Percentiles rank a stretch among this genome's conserved stretches.
Evolutionary conservation across 2,329 filamentous ascomycete genomes (phyloP).

Genomic region (Paraphaeosphaeria sporulosa): DNA sequence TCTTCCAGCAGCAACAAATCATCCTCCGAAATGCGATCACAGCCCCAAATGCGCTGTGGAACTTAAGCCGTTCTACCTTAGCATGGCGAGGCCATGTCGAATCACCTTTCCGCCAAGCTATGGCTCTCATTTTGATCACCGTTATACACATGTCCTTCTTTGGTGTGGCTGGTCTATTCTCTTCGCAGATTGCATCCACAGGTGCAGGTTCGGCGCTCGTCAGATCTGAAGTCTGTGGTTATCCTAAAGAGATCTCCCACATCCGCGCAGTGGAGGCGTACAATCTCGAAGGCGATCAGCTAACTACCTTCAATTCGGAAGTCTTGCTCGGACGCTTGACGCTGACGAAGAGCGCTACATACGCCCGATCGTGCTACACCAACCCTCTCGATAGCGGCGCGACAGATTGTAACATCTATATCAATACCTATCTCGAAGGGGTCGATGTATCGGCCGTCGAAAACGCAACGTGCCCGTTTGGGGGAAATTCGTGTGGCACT

Average conservation of each 20-base stretch:
- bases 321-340: conserved; percentile 25
- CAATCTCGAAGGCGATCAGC: conserved; percentile 14
- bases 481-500: conserved; percentile 19
- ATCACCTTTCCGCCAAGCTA: conserved; percentile 17
- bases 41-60: conserved; percentile 27
- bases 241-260: conserved; percentile 20
- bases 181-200: conserved; percentile 24
- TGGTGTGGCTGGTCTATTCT: conserved; percentile 26
- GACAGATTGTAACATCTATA: conserved; percentile 24
- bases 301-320: conserved; percentile 24
- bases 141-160: conserved; percentile 25
- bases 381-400: conserved; percentile 10
- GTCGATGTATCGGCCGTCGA: conserved; percentile 16
- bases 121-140: conserved; percentile 20
- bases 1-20: conserved; percentile 34
- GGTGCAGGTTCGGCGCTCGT: conserved; percentile 22
- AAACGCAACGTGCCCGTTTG: conserved; percentile 29
- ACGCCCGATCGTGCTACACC: conserved; percentile 29
- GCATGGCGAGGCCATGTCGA: conserved; percentile 25
- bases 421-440: conserved; percentile 21
- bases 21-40: conserved; percentile 31
- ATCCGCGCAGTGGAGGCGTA: conserved; percentile 11
- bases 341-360: conserved; percentile 23
- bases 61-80: conserved; percentile 17
- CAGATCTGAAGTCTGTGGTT: conserved; percentile 20